A percentile compares a stretch with the other conserved stretches of the same genome.
Conservation (phyloP, 805 yeast species). For the Tetrapisispora fleetii region DNA sequence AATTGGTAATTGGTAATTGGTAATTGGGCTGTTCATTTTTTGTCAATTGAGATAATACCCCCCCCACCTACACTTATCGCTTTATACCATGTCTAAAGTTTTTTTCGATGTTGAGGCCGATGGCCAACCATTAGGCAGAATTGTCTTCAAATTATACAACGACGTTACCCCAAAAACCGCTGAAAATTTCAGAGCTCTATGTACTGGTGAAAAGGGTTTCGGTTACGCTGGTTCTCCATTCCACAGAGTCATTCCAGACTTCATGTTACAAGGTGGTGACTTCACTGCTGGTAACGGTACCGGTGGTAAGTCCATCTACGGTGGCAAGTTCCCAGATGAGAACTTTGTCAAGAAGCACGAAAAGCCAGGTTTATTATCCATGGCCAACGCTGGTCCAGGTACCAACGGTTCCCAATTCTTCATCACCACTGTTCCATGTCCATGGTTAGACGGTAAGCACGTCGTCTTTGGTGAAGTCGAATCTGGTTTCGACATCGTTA, state of each 20-base stretch:
- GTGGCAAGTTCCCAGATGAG: conserved; percentile 66
- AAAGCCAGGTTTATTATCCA: conserved; percentile 75
- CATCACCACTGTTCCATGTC: conserved; percentile 79
- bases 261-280: conserved; percentile 98
- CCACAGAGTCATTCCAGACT: conserved; percentile 96
- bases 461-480: conserved; percentile 90
- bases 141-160: conserved; percentile 80
- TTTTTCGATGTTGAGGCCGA: conserved; percentile 76
- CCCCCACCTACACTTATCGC: neutral
- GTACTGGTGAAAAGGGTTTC: conserved; percentile 93
- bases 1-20: no score
- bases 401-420: conserved; percentile 97
- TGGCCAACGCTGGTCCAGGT: conserved; percentile 98
- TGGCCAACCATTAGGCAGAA: conserved; percentile 70
- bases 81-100: conserved; percentile 48
- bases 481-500: conserved; percentile 78
- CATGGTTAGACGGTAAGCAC: conserved; percentile 91
- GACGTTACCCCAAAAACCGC: conserved; percentile 92
- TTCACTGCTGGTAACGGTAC: conserved; percentile 90
- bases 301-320: conserved; percentile 91
- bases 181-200: conserved; percentile 89
- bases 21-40: no score
- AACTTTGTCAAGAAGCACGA: conserved; percentile 66
- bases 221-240: conserved; percentile 86
- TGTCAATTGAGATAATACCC: no score